Conservation (phyloP, 2,329 filamentous ascomycete species). For the Beauveria sp. region DNA sequence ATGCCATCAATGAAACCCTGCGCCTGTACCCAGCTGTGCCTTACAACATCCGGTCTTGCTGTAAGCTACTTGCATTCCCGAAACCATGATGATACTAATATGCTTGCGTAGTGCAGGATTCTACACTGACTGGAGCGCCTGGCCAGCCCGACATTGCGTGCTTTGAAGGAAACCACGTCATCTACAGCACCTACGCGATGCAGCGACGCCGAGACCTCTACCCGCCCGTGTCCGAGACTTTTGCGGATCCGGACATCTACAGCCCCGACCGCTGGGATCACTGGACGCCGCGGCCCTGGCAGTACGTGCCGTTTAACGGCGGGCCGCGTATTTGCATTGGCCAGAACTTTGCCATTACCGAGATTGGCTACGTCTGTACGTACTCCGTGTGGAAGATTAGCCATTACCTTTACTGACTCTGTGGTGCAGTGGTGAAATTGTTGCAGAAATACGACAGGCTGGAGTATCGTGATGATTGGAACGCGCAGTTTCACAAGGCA, state of each 20-base stretch:
- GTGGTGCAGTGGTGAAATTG: conserved; percentile 35
- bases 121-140: conserved; percentile 65
- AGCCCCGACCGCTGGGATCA: conserved; percentile 59
- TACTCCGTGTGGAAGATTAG: neutral
- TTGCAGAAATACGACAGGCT: conserved; percentile 52
- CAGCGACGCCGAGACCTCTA: conserved; percentile 61
- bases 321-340: conserved; percentile 69
- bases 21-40: conserved; percentile 73
- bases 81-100: neutral
- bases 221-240: conserved; percentile 38
- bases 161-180: conserved; percentile 56
- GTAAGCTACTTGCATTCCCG: conserved; percentile 42
- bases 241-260: conserved; percentile 43
- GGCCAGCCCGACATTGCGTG: conserved; percentile 59
- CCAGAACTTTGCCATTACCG: conserved; percentile 74
- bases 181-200: conserved; percentile 64
- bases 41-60: conserved; percentile 67
- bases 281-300: conserved; percentile 59
- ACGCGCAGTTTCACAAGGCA: conserved; percentile 35
- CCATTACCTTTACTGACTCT: neutral
- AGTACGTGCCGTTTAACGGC: conserved; percentile 69
- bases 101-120: neutral
- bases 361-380: conserved; percentile 40
- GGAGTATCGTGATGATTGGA: conserved; percentile 40
- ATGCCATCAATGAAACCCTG: conserved; percentile 68